Evolutionary conservation across 108 stramenopile species (phyloP), one percentile per base, ranked within the genome.

Genomic region (Nitzschia inconspicua): DNA sequence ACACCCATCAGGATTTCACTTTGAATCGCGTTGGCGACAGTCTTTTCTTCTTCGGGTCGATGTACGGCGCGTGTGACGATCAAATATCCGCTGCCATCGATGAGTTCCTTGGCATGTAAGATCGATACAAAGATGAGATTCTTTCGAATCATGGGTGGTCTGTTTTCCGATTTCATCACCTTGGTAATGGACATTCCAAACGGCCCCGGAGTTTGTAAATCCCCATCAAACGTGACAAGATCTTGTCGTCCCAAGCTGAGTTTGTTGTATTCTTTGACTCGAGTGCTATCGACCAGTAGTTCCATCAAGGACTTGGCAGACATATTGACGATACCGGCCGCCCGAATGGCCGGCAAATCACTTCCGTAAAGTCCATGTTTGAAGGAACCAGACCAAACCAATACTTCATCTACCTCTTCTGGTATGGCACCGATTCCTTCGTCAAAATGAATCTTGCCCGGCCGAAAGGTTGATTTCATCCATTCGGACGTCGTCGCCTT

Each of bases 221-320:
- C 73, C 22, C 85, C 73, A 39, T 81, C 73, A 3, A 91, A 62
- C 0, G 77, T 53, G 14, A 84, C 41, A 41, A 82, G 63, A 50
- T 91, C 90, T 35, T 60, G 60, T 20, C 90, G 53, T 13, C 86
- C 90, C 25, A 82, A 68, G 56, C 79, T 84, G 27, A 83, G 72
- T 39, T 84, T 84, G 68, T 91, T 91, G 70, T 91, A 91, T 61
- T 86, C 83, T 44, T 80, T 63, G 8, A 88, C 86, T 13, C 86
- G 76, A 16, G 27, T 35, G 25, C 77, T 79, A 65, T 91, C 90
- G 43, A 91, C 76, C 11, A 91, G 46, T 47, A 91, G 59, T 35
- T 86, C 84, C 20, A 82, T 67, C 9, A 91, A 46, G 0, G 65
- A 65, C 46, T 84, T 73, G 8, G 90, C 57, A 20, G 70, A 63